Evolutionary conservation across 164 flowering plant genomes (phyloP), one percentile per base, ranked within the genome.

Genomic region (Paratinospora sagittata): DNA sequence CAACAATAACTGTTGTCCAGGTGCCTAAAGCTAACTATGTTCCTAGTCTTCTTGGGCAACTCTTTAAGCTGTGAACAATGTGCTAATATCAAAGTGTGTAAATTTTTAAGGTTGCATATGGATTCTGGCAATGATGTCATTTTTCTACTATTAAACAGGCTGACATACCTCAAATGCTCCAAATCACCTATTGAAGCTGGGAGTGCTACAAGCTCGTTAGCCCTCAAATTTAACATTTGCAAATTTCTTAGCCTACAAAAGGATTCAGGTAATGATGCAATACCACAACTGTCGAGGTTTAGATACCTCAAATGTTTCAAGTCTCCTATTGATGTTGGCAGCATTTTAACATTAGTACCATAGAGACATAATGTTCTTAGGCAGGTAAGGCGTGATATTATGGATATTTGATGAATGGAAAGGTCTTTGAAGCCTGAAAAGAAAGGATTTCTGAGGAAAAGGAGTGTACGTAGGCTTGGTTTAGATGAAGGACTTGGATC

Each of bases 371-470:
- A 34, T 16, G 41, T 72, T 3, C 72, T 55, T 7, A 73, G 39
- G 10, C 6, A 43, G 10, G 16, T 63, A 14, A 63, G 7, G 14
- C 6, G 24, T 7, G 3, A 26, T 23, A 68, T 17, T 0, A 8
- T 30, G 14, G 69, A 72, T 71, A 63, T 67, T 63, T 45, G 78
- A 78, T 6, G 75, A 41, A 34, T 72, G 61, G 10, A 69, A 21
- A 43, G 75, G 70, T 14, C 78, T 75, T 21, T 75, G 13, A 33
- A n/a, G n/a, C n/a, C n/a, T n/a, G n/a, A n/a, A n/a, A n/a, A n/a
- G n/a, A n/a, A n/a, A n/a, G n/a, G n/a, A n/a, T n/a, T n/a, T n/a
- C n/a, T n/a, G n/a, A n/a, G n/a, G n/a, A n/a, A n/a, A n/a, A n/a
- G n/a, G n/a, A n/a, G n/a, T n/a, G n/a, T n/a, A n/a, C n/a, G n/a